Percentiles rank a stretch among this genome's conserved stretches.
Evolutionary conservation across 129 eudicot species (phyloP).

Genomic region (Gnaphalium uliginosum): DNA sequence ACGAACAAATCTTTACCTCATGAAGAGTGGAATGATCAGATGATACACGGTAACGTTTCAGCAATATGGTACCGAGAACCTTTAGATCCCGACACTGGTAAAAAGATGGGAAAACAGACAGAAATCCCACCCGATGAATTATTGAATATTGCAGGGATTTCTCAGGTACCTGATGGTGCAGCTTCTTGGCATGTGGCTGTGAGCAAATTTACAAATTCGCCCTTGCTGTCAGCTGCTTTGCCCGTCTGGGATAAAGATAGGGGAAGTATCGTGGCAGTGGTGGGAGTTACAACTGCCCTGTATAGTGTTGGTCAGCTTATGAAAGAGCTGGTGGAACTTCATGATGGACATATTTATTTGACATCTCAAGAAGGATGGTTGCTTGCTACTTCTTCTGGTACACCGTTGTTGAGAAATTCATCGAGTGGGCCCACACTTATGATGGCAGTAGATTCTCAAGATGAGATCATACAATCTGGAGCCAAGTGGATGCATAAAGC

Average conservation of each 20-base stretch:
- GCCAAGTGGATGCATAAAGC: constrained; percentile 67
- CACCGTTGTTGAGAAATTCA: constrained; percentile 65
- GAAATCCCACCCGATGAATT: constrained; percentile 84
- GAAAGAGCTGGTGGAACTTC: constrained; percentile 83
- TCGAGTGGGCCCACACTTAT: constrained; percentile 62
- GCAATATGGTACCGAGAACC: constrained; percentile 93
- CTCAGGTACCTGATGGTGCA: constrained; percentile 94
- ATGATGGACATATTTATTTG: constrained; percentile 83
- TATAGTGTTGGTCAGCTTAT: constrained; percentile 90
- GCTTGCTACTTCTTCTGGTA: constrained; percentile 83
- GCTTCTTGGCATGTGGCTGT: constrained; percentile 96
- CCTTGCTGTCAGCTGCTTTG: constrained; percentile 87
- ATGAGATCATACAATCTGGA: constrained; percentile 62
- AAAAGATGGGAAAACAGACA: constrained; percentile 52
- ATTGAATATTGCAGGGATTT: constrained; percentile 83
- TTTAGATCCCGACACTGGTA: constrained; percentile 77
- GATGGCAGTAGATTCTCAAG: constrained; percentile 85
- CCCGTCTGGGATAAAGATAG: constrained; percentile 74
- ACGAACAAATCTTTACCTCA: constrained; percentile 51
- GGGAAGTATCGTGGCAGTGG: constrained; percentile 84
- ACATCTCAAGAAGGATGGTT: constrained; percentile 96
- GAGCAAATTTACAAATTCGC: constrained; percentile 76
- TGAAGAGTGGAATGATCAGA: constrained; percentile 80
- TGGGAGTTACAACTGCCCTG: constrained; percentile 86
- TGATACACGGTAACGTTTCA: constrained; percentile 61